Evolutionary conservation across 169 alveolate genomes (phyloP).

Genomic region (Plasmodium yoelii): DNA sequence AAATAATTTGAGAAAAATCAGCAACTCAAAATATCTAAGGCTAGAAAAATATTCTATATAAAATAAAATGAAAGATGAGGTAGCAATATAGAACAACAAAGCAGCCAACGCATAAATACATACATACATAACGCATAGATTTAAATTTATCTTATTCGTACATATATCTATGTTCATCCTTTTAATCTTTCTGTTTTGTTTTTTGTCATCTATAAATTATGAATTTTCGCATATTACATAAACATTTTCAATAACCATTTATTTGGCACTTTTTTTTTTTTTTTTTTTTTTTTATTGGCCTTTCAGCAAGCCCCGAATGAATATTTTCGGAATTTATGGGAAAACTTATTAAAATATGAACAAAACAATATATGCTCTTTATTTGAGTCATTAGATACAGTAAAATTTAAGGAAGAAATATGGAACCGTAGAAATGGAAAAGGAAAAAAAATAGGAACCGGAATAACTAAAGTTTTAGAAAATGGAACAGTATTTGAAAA

Average conservation of each 20-base stretch:
- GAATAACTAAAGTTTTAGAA: conserved; percentile 85
- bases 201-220: neutral
- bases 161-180: neutral
- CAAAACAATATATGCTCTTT: conserved; percentile 73
- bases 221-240: neutral
- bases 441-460: conserved; percentile 81
- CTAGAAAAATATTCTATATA: neutral
- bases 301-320: conserved; percentile 74
- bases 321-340: conserved; percentile 81
- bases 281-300: too few relatives aligned
- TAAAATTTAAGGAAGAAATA: conserved; percentile 75
- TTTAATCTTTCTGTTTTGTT: neutral
- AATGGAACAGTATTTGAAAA: conserved; percentile 88
- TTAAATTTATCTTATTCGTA: neutral
- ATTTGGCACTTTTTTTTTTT: neutral
- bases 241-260: too few relatives aligned
- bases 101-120: neutral
- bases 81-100: conserved; percentile 1
- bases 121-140: neutral
- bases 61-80: conserved; percentile 71
- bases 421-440: conserved; percentile 82
- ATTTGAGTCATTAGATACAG: conserved; percentile 69
- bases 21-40: neutral
- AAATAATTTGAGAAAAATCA: too few relatives aligned
- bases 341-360: conserved; percentile 38